Base-by-base conservation (phyloP, 1,284 basidiomycete species). In the Sporisorium graminicola region DNA sequence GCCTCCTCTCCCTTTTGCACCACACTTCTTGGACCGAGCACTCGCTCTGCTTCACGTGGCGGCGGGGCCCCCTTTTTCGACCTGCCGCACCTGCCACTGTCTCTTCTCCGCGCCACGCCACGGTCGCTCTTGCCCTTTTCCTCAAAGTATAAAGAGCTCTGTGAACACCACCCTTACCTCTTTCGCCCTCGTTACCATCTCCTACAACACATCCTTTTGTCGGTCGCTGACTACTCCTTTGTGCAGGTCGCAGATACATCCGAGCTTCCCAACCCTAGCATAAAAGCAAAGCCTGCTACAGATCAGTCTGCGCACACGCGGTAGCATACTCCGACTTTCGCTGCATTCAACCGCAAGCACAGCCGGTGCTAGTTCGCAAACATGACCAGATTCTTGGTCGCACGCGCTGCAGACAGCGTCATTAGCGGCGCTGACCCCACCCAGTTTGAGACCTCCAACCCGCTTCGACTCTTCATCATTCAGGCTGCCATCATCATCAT, bases 391-490 rank as follows among this genome's bases (percentile, higher is more conserved):
- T 74, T 64, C 58, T 52, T 77, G 18, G 57, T 54, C 14, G 47
- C 61, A 13, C 67, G 79, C 37, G 80, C 70, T 44, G 79, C 80
- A 53, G 74, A 77, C 64, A 79, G 75, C 57, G 65, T 93, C 47
- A 88, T 93, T 58, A 89, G 89, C 67, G 90, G 91, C 20, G 87
- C 89, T 54, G 91, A 93, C 81, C 92, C 92, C 13, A 86, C 89
- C 4, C 65, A 85, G 0, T 92, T 91, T 84, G 90, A 90, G 74
- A 46, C 87, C 0, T 80, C 78, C 9, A 90, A 94, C 86, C 93
- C 93, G 18, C 88, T 94, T 77, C 89, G 89, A 60, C 88, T 94
- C 86, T 94, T 93, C 91, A 91, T 94, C 78, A 92, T 95, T 69
- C 92, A 94, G 87, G 87, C 92, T 37, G 75, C 67, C 52, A 81